Conservation (phyloP, 805 yeast species). For the Metschnikowia cerradonensis region DNA sequence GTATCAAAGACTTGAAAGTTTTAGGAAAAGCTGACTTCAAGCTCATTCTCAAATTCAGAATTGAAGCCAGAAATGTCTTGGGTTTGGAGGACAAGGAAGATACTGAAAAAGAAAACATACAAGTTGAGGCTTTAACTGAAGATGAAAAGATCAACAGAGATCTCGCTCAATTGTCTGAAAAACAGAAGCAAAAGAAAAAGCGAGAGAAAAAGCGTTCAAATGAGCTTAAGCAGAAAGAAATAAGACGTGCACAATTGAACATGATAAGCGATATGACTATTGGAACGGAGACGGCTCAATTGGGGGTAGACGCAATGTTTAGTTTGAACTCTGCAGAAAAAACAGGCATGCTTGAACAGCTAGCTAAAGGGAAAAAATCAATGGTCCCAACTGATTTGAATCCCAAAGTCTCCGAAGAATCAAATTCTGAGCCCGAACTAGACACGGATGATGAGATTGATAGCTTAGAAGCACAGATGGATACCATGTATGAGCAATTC, state of each 20-base stretch:
- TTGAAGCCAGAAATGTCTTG: conserved; percentile 72
- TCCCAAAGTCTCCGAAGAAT: conserved; percentile 53
- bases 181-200: conserved; percentile 62
- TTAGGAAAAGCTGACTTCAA: conserved; percentile 93
- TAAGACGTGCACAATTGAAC: conserved; percentile 89
- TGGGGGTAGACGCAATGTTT: conserved; percentile 77
- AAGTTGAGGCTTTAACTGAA: conserved; percentile 71
- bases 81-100: conserved; percentile 63
- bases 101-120: conserved; percentile 45
- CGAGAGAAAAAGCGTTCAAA: conserved; percentile 81
- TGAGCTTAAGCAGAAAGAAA: conserved; percentile 82
- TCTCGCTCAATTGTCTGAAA: conserved; percentile 65
- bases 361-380: conserved; percentile 71
- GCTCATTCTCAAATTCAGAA: conserved; percentile 79
- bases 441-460: conserved; percentile 53
- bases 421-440: conserved; percentile 37
- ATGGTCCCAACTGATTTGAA: conserved; percentile 39
- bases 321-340: conserved; percentile 81
- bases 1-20: conserved; percentile 88
- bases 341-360: conserved; percentile 72
- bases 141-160: conserved; percentile 89
- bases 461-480: conserved; percentile 75
- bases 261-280: conserved; percentile 91
- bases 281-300: conserved; percentile 86
- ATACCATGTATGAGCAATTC: conserved; percentile 72